These are phyloP conservation scores for Colletotrichum falcatum DNA, from an alignment of 2,329 filamentous ascomycete species.

Conservation along the genomic window DNA sequence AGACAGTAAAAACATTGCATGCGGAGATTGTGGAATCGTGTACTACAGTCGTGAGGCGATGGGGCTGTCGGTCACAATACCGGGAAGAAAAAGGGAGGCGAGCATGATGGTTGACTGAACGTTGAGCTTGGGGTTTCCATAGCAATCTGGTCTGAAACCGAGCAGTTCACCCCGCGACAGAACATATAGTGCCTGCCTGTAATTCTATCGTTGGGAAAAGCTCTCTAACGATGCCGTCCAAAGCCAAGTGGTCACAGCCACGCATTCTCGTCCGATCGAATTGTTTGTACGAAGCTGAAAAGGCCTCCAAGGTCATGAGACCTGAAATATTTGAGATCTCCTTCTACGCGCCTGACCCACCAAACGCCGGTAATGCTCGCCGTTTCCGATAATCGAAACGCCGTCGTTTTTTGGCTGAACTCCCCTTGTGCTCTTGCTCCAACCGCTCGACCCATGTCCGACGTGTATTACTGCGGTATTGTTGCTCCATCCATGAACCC, in stretches of 20 bases:
- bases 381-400: neutral
- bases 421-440: neutral
- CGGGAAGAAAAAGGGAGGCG: neutral
- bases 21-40: neutral
- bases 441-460: neutral
- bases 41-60: neutral
- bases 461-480: neutral
- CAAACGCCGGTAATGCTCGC: slow-evolving; percentile 19
- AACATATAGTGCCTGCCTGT: neutral
- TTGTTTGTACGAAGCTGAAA: neutral
- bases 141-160: slow-evolving; percentile 14
- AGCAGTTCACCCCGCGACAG: neutral
- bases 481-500: neutral
- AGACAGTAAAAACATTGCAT: neutral
- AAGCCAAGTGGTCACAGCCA: neutral
- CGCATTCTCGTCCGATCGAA: neutral
- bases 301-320: neutral
- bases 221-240: neutral
- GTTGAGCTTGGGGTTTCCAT: neutral
- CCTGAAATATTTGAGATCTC: neutral
- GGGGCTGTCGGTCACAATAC: neutral
- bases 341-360: neutral
- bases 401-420: slow-evolving; percentile 1
- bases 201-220: neutral
- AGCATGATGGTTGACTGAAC: neutral